A percentile compares a stretch with the other conserved stretches of the same genome.
phyloP scores from a whole-genome alignment of 495 filamentous ascomycete genomes.

The Amphirosellinia nigrospora region DNA sequence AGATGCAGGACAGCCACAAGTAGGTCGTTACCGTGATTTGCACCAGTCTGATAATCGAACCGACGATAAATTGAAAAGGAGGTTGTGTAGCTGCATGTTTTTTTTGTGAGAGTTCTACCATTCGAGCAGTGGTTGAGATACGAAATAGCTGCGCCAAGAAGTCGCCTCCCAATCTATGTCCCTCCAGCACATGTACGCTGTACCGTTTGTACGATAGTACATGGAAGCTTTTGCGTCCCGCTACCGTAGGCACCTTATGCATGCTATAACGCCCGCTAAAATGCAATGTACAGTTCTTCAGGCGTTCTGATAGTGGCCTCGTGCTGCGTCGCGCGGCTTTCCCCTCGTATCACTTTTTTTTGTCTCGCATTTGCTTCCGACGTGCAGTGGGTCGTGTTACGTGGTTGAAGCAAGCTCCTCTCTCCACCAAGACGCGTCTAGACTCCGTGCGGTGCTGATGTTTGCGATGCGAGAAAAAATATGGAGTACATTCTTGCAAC shows the following conservation, averaged over 20 bases:
- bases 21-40: constrained; percentile 1
- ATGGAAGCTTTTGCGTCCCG: constrained; percentile 14
- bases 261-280: not conserved
- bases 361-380: constrained; percentile 25
- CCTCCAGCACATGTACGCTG: not conserved
- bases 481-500: not conserved
- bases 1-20: not conserved
- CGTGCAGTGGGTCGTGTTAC: constrained; percentile 19
- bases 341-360: constrained; percentile 24
- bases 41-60: constrained; percentile 13
- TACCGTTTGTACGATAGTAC: not conserved
- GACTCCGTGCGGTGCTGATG: constrained; percentile 2
- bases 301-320: not conserved
- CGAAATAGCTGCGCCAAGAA: constrained; percentile 21
- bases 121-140: constrained; percentile 13
- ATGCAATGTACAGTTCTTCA: constrained; percentile 2
- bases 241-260: constrained; percentile 4
- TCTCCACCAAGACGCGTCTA: constrained; percentile 20
- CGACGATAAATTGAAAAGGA: not conserved
- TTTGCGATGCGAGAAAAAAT: not conserved
- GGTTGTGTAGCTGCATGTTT: not conserved
- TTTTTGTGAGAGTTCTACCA: not conserved
- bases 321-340: constrained; percentile 17
- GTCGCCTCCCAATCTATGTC: not conserved
- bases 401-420: not conserved